A percentile compares a stretch with the other conserved stretches of the same genome.
phyloP scores from a whole-genome alignment of 345 rosid species.

The Cardamine occulta region DNA sequence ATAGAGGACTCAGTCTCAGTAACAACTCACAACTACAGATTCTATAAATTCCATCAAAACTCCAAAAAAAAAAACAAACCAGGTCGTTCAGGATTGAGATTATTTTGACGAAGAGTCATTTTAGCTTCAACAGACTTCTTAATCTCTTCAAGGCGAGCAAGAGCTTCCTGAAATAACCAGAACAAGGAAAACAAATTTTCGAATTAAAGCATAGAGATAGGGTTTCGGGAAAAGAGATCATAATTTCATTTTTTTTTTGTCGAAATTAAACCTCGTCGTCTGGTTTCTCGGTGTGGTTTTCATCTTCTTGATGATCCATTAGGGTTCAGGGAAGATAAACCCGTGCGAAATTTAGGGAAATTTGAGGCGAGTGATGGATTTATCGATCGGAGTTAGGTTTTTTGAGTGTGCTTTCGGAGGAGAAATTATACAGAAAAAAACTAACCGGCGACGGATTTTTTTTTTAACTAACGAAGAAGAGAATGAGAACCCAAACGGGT shows the following conservation, averaged over 20 bases:
- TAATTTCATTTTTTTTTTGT: neutral
- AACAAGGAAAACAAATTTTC: neutral
- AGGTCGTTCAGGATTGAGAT: constrained; percentile 93
- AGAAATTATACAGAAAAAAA: neutral
- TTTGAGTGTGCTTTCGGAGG: constrained; percentile 14
- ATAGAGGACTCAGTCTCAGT: constrained; percentile 38
- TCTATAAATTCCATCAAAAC: neutral
- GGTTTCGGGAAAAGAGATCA: constrained; percentile 11
- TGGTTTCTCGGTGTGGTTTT: constrained; percentile 59
- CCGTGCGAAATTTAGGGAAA: neutral
- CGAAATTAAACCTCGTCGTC: constrained; percentile 70
- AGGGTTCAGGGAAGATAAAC: constrained; percentile 2
- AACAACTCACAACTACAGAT: constrained; percentile 31
- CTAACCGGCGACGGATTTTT: constrained; percentile 6
- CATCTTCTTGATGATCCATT: constrained; percentile 79
- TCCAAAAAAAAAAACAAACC: constrained; percentile 54
- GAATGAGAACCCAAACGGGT: constrained; percentile 12
- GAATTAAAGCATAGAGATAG: neutral
- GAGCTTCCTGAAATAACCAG: constrained; percentile 66
- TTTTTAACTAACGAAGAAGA: neutral
- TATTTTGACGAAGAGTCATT: constrained; percentile 85
- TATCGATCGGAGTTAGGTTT: constrained; percentile 37
- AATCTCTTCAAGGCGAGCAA: constrained; percentile 86
- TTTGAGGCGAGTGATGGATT: neutral
- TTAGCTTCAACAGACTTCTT: constrained; percentile 84